Base-by-base conservation (phyloP, 352 stramenopile genomes). In the Globisporangium lucens region DNA sequence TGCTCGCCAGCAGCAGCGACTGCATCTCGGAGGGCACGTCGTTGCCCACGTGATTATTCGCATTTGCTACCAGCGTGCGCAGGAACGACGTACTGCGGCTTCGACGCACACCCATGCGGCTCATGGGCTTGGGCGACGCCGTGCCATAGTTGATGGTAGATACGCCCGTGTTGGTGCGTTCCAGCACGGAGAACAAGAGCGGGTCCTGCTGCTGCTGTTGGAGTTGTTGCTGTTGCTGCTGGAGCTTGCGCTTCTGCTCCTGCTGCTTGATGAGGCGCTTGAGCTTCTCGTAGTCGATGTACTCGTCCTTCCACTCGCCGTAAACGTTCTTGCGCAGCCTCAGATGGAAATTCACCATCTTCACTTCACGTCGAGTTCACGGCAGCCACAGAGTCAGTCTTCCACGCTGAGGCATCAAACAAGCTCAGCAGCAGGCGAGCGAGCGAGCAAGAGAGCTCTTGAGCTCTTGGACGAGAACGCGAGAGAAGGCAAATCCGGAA, bases 221-320 rank as follows among this genome's bases (percentile, higher is more conserved):
- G 24, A 24, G 24, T 24, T 65, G 79, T 61, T 43, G 36, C 3
- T 17, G 36, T 0, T 17, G 38, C 65, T 88, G 38, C 12, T 46
- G 38, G 38, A 46, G 13, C 38, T 46, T 46, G 10, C 38, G 38
- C 38, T 46, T 46, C 38, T 46, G 70, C 30, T 74, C 68, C 68
- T 90, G 79, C 30, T 75, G 77, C 66, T 91, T 86, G 35, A 98
- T 80, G 59, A 91, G 68, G 33, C 77, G 85, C 77, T 97, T 97
- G 13, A 98, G 77, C 10, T 75, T 76, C 56, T 91, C 83, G 74
- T 97, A 98, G 79, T 97, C 90, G 29, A 97, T 47, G 72, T 98
- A 97, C 49, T 96, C 81, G 63, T 87, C 67, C 41, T 80, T 74
- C 91, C 92, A 97, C 75, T 97, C 89, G 22, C 82, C 77, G 66